Base-by-base conservation (phyloP, 495 filamentous ascomycete species). In the Penicillium coffeae region DNA sequence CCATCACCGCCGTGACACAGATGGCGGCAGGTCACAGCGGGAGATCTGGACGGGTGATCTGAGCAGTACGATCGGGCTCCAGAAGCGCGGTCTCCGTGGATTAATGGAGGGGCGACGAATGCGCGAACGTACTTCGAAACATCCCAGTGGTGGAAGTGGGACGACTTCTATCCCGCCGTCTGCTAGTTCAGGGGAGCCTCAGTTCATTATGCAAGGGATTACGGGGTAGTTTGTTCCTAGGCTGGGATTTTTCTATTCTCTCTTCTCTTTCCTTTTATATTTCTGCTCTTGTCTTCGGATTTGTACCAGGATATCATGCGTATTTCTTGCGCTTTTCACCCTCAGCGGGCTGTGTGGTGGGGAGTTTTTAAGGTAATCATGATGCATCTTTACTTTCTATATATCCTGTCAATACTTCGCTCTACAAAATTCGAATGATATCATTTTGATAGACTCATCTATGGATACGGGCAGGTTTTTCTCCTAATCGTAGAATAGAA, bases 91-190 rank as follows among this genome's bases (percentile, higher is more conserved):
- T 0, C 60, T 98, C 47, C 80, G 91, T 39, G 93, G 93, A 0
- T 65, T 98, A 62, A 96, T 97, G 93, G 93, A 98, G 68, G 93
- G 93, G 12, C 74, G 93, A 30, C 77, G 91, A 45, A 82, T 96
- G 73, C 73, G 93, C 42, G 91, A 93, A 56, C 66, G 86, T 21
- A 82, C 76, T 8, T 53, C 55, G 5, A 73, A 72, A 30, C 66
- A 68, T 3, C 44, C 63, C 12, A 66, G 64, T 21, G 47, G 43
- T 12, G 45, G 63, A 22, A 58, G 63, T 27, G 52, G 47, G 4
- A 51, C 55, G 20, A 54, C 51, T 1, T 58, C 57, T 38, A 40
- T 58, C 13, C 51, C 52, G 7, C 45, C 45, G 1, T 53, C 51
- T 7, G 44, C 53, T 14, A 44, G 38, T 1, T 58, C 54, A 3